Base-by-base conservation (phyloP, 345 rosid genomes). In the Linum trigynum region DNA sequence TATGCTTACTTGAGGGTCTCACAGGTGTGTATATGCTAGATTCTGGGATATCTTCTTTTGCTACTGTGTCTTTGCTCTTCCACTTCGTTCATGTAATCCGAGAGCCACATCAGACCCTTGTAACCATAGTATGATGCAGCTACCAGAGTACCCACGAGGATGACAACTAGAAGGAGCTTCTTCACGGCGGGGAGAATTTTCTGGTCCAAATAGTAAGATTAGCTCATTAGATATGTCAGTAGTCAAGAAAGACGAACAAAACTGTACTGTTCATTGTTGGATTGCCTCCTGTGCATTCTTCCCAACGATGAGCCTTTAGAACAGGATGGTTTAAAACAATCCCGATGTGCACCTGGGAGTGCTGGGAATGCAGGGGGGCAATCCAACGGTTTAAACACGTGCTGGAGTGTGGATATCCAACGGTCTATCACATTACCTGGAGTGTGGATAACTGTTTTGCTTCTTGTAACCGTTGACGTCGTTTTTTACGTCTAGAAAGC, bases 31-130 rank as follows among this genome's bases (percentile, higher is more conserved):
- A 15, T 48, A 9, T 48, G 61, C 61, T 71, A 84, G 62, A 76
- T 35, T 39, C 74, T 67, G 2, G 74, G 78, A 58, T 75, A 68
- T 64, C 78, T 73, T 78, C 64, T 80, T 66, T 10, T 48, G 53
- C 53, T 48, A 48, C 74, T 76, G 36, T 69, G 80, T 77, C 85
- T 79, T 71, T 83, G 88, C 39, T 64, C 84, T 58, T 87, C 98
- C 5, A 84, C 65, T 79, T 82, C 90, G 69, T 89, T 86, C 97
- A 92, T 92, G 96, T 96, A 90, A 73, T 88, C 88, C 0, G 84
- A 78, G 23, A 92, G 94, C 81, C 78, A 68, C 69, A 92, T 55
- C 23, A 92, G 82, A 58, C 89, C 96, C 67, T 88, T 86, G 78
- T 88, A 86, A n/a, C 97, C 94, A 39, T 75, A 88, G 80, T 79